phyloP scores from a whole-genome alignment of 225 moss, liverwort and hornwort species.

The Sphagnum tenellum region DNA sequence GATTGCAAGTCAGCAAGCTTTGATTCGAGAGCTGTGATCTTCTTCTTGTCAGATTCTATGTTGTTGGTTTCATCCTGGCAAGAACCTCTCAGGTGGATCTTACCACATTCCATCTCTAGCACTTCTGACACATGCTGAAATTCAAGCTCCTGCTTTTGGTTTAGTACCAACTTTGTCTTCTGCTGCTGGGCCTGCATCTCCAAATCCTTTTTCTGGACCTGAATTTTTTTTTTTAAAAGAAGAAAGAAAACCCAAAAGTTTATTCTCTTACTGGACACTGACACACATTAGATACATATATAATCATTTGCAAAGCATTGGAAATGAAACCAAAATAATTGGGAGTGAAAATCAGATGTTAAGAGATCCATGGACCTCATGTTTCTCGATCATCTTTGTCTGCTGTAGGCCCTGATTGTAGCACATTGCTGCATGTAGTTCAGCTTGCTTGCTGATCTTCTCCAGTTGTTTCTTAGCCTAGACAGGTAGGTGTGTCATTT shows the following conservation, averaged over 20 bases:
- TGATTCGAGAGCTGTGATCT: constrained; percentile 32
- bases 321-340: neutral
- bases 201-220: constrained; percentile 47
- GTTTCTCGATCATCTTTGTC: constrained; percentile 55
- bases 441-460: constrained; percentile 41
- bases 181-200: constrained; percentile 30
- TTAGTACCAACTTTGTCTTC: constrained; percentile 32
- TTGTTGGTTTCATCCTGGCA: too few relatives aligned
- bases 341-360: neutral
- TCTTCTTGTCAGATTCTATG: constrained; percentile 9
- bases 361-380: constrained; percentile 31
- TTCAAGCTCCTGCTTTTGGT: constrained; percentile 44
- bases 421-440: constrained; percentile 37
- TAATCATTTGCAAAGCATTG: neutral
- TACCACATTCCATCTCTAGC: constrained; percentile 33
- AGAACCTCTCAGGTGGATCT: neutral
- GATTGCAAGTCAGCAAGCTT: too few relatives aligned
- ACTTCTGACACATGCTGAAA: constrained; percentile 34
- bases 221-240: neutral
- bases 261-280: too few relatives aligned
- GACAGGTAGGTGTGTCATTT: constrained; percentile 10
- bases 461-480: constrained; percentile 45
- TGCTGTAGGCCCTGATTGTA: constrained; percentile 48
- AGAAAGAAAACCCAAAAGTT: neutral
- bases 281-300: neutral